A percentile compares a stretch with the other conserved stretches of the same genome.
phyloP scores from a whole-genome alignment of 176 grass and related monocot species.

The Avena insularis region DNA sequence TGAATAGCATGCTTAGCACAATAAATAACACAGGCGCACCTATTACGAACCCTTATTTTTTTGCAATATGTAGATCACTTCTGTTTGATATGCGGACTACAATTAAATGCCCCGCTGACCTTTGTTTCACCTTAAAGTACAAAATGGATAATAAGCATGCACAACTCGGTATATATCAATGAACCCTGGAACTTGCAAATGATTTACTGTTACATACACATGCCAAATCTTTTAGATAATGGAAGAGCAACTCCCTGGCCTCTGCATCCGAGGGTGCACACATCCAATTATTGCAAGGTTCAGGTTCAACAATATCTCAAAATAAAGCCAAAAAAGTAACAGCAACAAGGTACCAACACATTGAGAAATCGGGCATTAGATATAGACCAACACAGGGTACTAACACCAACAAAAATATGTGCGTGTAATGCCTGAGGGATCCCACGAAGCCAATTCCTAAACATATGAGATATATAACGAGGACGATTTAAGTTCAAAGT shows the following conservation, averaged over 20 bases:
- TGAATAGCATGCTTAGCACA: conserved; percentile 4
- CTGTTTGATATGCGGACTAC: not conserved
- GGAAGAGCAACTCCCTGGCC: not conserved
- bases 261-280: not conserved
- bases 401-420: not conserved
- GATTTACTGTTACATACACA: not conserved
- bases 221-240: not conserved
- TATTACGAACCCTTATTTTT: conserved; percentile 3
- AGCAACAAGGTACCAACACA: not conserved
- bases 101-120: not conserved
- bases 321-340: not conserved
- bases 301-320: not conserved
- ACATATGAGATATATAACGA: not conserved
- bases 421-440: not conserved
- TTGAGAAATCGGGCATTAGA: not conserved
- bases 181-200: not conserved
- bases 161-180: not conserved
- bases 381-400: not conserved
- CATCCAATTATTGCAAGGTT: not conserved
- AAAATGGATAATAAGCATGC: not conserved
- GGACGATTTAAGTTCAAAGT: not conserved
- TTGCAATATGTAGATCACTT: conserved; percentile 23
- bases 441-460: not conserved
- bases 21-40: not conserved
- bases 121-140: conserved; percentile 1